Evolutionary conservation across 805 yeast genomes (phyloP).

Genomic region (Kurtzmaniella fragi): DNA sequence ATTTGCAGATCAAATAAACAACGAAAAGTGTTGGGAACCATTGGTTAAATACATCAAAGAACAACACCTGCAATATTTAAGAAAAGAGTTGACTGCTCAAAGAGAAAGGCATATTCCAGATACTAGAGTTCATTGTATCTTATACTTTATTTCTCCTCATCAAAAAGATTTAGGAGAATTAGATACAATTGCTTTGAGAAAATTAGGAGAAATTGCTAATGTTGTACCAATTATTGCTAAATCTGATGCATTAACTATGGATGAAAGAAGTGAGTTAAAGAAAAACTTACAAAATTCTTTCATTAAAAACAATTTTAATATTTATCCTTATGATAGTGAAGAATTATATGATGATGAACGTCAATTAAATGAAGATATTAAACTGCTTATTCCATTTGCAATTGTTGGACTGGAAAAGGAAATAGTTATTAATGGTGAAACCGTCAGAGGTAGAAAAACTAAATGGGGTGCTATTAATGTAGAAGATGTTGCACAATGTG

Average conservation of each 20-base stretch:
- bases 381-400: slow-evolving; percentile 83
- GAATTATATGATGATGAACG: slow-evolving; percentile 67
- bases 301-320: slow-evolving; percentile 60
- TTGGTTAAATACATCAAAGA: slow-evolving; percentile 90
- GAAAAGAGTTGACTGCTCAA: slow-evolving; percentile 92
- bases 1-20: slow-evolving; percentile 94
- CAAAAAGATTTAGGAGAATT: slow-evolving; percentile 79
- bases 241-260: slow-evolving; percentile 81
- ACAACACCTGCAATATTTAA: slow-evolving; percentile 84
- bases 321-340: slow-evolving; percentile 79
- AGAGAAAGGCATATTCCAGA: slow-evolving; percentile 80
- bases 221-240: slow-evolving; percentile 96
- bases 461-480: slow-evolving; percentile 92
- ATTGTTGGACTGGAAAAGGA: slow-evolving; percentile 86
- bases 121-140: slow-evolving; percentile 88
- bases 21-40: slow-evolving; percentile 96
- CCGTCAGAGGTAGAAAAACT: slow-evolving; percentile 85
- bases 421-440: slow-evolving; percentile 69
- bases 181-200: slow-evolving; percentile 78
- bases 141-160: slow-evolving; percentile 88
- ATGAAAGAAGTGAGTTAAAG: slow-evolving; percentile 79
- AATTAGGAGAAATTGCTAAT: slow-evolving; percentile 83
- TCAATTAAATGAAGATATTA: slow-evolving; percentile 69
- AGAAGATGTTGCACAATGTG: slow-evolving; percentile 93
- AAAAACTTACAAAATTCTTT: slow-evolving; percentile 74